Evolutionary conservation across 257 asterid genomes (phyloP), one percentile per base, ranked within the genome.

Genomic region (Jacaranda mimosifolia): DNA sequence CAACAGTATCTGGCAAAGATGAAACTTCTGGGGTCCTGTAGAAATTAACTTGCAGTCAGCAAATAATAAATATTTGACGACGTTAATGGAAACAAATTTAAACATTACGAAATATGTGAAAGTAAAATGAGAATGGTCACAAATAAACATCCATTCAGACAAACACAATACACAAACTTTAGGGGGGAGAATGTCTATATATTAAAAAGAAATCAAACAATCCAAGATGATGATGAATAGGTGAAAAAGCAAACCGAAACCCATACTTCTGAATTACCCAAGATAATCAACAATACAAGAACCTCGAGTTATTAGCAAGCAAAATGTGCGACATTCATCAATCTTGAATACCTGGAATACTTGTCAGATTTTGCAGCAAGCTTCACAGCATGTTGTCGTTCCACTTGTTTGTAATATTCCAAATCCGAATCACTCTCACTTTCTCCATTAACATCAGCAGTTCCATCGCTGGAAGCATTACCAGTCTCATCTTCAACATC

Each of bases 321-420:
- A n/a, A n/a, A n/a, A n/a, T n/a, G n/a, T n/a, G n/a, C n/a, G n/a
- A n/a, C n/a, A n/a, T 36, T 46, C 5, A 69, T 70, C 63, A 10
- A 71, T 17, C 10, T 53, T 46, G 68, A 73, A 46, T 82, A 95
- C 99, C 99, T 91, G 46, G 95, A 88, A 86, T 96, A 85, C 77
- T 83, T 85, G 74, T 85, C 84, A 56, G 94, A 89, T 83, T 93
- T 93, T 49, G 89, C 88, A 69, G 96, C 92, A 36, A 80, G 78
- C 85, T 88, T 96, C n/a, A 91, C 94, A 48, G 95, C 93, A 83
- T 83, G 97, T 43, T 88, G 74, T 35, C 52, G 86, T 81, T 90
- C 87, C 72, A 85, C 92, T 87, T 90, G 85, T 74, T 85, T 82
- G 85, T 93, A 91, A 45, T 81, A 84, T 53, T 91, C 97, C 75